These are phyloP conservation scores for Epicoccum nigrum DNA, from an alignment of 2,329 filamentous ascomycete genomes.

Conservation along the genomic window DNA sequence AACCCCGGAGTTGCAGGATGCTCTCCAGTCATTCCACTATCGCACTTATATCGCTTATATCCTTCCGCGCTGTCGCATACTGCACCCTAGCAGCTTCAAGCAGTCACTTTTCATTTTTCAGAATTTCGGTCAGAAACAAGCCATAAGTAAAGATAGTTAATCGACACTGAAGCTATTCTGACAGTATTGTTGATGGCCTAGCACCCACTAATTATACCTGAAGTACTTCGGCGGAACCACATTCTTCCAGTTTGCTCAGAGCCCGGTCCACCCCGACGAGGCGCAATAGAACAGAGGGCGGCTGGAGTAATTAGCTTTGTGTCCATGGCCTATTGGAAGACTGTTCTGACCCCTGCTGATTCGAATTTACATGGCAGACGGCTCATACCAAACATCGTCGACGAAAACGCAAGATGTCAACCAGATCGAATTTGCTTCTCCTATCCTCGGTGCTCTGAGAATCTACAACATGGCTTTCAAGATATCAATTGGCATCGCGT, in stretches of 20 bases:
- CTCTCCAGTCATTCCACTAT: neutral
- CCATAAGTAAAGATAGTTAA: no score
- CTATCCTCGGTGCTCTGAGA: slow-evolving; percentile 21
- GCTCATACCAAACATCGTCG: slow-evolving; percentile 38
- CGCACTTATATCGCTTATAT: slow-evolving; percentile 6
- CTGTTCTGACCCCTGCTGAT: slow-evolving; percentile 30
- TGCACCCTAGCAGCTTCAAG: no score
- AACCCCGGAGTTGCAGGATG: slow-evolving; percentile 1
- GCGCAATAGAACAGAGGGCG: neutral
- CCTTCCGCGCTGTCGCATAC: slow-evolving; percentile 7
- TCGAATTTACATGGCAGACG: slow-evolving; percentile 29
- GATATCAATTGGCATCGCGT: slow-evolving; percentile 41
- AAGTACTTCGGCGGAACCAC: no score
- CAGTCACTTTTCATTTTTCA: no score
- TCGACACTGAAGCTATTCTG: no score
- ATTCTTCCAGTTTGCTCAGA: no score
- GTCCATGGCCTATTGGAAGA: slow-evolving; percentile 39
- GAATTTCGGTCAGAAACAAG: no score
- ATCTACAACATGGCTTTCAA: slow-evolving; percentile 34
- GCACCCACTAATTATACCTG: no score
- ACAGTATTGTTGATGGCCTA: no score
- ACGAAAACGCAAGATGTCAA: slow-evolving; percentile 47
- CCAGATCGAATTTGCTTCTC: slow-evolving; percentile 34
- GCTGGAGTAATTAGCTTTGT: neutral
- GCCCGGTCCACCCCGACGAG: no score